Evolutionary conservation across 768 basidiomycete species (phyloP).

Genomic region (Tephrocybe sp.): DNA sequence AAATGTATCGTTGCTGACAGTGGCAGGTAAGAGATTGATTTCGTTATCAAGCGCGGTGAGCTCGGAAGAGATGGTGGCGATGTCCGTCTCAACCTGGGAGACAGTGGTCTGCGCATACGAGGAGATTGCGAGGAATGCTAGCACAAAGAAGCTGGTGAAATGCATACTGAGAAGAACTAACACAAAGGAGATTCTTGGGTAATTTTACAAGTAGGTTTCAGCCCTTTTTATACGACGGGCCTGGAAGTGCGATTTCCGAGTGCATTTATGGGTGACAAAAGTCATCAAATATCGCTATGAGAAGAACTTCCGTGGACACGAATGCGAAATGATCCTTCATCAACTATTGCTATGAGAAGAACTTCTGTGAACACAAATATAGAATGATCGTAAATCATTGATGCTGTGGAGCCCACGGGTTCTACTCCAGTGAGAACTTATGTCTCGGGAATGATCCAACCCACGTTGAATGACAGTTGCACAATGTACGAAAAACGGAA

Average conservation of each 20-base stretch:
- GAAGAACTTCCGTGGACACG: too few species aligned
- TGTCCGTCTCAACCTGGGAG: slow-evolving; percentile 29
- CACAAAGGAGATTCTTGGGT: not conserved
- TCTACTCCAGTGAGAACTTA: not conserved
- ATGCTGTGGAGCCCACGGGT: not conserved
- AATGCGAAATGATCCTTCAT: too few species aligned
- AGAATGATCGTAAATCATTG: not conserved
- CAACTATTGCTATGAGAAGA: not conserved
- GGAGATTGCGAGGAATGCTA: slow-evolving; percentile 24
- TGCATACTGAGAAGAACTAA: slow-evolving; percentile 22
- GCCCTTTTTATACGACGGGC: not conserved
- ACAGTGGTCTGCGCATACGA: slow-evolving; percentile 27
- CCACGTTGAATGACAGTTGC: too few species aligned
- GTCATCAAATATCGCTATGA: too few species aligned
- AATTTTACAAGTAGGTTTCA: not conserved
- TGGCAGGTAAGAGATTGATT: slow-evolving; percentile 29
- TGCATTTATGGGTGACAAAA: not conserved
- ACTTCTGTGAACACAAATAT: not conserved
- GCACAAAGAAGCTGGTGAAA: slow-evolving; percentile 25
- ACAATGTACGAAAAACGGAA: too few species aligned
- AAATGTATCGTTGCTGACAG: slow-evolving; percentile 21
- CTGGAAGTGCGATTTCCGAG: not conserved
- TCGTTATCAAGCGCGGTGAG: slow-evolving; percentile 27
- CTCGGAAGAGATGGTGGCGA: slow-evolving; percentile 24
- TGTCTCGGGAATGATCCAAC: too few species aligned